phyloP scores from a whole-genome alignment of 495 filamentous ascomycete species.

The Hyaloscypha variabilis region DNA sequence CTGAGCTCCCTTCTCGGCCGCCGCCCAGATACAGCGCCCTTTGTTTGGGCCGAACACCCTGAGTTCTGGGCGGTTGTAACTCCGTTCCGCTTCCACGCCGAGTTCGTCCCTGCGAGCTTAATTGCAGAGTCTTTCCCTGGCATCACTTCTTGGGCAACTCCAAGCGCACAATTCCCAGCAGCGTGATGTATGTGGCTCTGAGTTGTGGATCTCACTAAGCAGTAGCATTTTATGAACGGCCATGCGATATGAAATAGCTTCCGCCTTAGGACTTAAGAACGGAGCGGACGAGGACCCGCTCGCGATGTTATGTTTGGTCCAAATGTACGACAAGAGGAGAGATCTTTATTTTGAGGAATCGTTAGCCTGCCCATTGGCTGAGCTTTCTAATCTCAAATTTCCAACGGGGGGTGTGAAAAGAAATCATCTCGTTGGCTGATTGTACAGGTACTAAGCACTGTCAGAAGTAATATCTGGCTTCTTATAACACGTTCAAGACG shows the following conservation, averaged over 20 bases:
- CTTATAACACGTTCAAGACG: background rate
- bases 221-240: background rate
- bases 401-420: background rate
- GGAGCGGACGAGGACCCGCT: background rate
- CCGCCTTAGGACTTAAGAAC: background rate
- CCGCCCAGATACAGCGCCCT: background rate
- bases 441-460: background rate
- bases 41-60: background rate
- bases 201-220: conserved; percentile 8
- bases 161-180: conserved; percentile 5
- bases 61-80: background rate
- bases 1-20: background rate
- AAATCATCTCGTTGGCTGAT: background rate
- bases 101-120: conserved; percentile 13
- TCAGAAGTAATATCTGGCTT: background rate
- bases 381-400: background rate
- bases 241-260: background rate
- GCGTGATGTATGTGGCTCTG: conserved; percentile 22
- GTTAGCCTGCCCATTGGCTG: background rate
- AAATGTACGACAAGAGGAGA: background rate
- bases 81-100: background rate
- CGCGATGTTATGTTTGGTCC: background rate
- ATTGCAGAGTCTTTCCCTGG: background rate
- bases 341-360: background rate
- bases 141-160: conserved; percentile 3